Conservation (phyloP, 2,329 filamentous ascomycete genomes). For the Alternaria gaisen region DNA sequence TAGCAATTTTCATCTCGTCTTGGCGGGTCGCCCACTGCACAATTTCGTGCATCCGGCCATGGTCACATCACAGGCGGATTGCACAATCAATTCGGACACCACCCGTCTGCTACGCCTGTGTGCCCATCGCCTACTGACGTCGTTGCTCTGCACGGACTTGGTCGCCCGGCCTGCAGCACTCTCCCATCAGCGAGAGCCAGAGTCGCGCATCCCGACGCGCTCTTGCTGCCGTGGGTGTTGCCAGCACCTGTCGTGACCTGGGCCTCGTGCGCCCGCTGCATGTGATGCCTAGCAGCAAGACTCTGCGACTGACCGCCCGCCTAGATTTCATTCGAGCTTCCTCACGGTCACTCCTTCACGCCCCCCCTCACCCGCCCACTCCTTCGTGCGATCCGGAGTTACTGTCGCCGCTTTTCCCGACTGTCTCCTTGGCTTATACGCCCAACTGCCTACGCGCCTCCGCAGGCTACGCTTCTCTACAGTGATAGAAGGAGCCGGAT, state of each 20-base stretch:
- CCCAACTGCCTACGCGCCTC: slow-evolving; percentile 27
- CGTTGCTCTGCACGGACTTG: slow-evolving; percentile 29
- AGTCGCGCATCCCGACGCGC: slow-evolving; percentile 9
- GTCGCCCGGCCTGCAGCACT: not conserved
- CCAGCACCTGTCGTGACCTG: slow-evolving; percentile 22
- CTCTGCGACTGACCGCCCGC: slow-evolving; percentile 37
- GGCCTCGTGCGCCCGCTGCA: slow-evolving; percentile 43
- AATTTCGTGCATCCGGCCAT: slow-evolving; percentile 9
- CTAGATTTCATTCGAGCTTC: slow-evolving; percentile 42
- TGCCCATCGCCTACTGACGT: slow-evolving; percentile 30
- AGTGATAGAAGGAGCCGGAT: slow-evolving; percentile 24
- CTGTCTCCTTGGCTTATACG: slow-evolving; percentile 36
- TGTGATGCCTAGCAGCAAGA: slow-evolving; percentile 40
- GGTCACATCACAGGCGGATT: slow-evolving; percentile 13
- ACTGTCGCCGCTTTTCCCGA: slow-evolving; percentile 42
- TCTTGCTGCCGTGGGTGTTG: slow-evolving; percentile 3
- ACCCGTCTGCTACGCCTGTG: slow-evolving; percentile 2
- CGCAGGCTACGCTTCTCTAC: slow-evolving; percentile 23
- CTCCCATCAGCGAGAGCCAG: slow-evolving; percentile 2
- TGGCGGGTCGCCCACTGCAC: slow-evolving; percentile 26
- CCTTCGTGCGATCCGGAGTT: slow-evolving; percentile 44
- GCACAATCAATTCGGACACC: slow-evolving; percentile 12
- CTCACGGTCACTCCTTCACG: slow-evolving; percentile 47
- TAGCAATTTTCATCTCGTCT: slow-evolving; percentile 40
- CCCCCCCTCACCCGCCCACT: slow-evolving; percentile 20